phyloP scores from a whole-genome alignment of 2,329 filamentous ascomycete genomes.

The Penicillium brasilianum region DNA sequence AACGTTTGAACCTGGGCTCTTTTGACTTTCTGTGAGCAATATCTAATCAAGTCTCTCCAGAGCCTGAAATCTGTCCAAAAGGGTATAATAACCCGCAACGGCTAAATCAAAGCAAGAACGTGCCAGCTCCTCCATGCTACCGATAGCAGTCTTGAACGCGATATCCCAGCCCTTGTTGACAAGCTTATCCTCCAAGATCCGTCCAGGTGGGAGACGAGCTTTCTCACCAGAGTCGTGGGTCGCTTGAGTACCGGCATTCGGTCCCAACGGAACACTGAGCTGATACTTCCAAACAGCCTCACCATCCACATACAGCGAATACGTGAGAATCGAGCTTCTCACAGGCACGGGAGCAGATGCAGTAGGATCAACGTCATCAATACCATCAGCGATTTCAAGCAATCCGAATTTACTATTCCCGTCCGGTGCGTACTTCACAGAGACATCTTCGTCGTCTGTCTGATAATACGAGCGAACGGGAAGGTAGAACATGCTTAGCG shows the following conservation, averaged over 20 bases:
- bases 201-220: slow-evolving; percentile 36
- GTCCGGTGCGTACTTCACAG: slow-evolving; percentile 79
- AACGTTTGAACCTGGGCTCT: neutral
- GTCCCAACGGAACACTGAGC: slow-evolving; percentile 43
- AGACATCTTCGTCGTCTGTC: slow-evolving; percentile 78
- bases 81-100: slow-evolving; percentile 20
- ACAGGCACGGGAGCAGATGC: slow-evolving; percentile 19
- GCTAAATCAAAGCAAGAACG: slow-evolving; percentile 13
- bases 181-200: slow-evolving; percentile 39
- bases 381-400: slow-evolving; percentile 74
- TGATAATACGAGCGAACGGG: slow-evolving; percentile 84
- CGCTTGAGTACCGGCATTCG: slow-evolving; percentile 11
- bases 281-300: slow-evolving; percentile 71
- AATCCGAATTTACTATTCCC: slow-evolving; percentile 90
- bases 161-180: slow-evolving; percentile 29
- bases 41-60: slow-evolving; percentile 29
- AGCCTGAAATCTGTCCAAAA: slow-evolving; percentile 24
- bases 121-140: slow-evolving; percentile 27
- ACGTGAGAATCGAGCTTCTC: slow-evolving; percentile 70
- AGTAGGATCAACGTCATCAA: slow-evolving; percentile 43
- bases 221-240: slow-evolving; percentile 5
- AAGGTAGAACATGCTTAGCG: slow-evolving; percentile 91
- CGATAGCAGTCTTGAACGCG: slow-evolving; percentile 25
- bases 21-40: too few species aligned
- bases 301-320: slow-evolving; percentile 82